Evolutionary conservation across 306 rosid species (phyloP), one percentile per base, ranked within the genome.

Genomic region (Biancaea sappan): DNA sequence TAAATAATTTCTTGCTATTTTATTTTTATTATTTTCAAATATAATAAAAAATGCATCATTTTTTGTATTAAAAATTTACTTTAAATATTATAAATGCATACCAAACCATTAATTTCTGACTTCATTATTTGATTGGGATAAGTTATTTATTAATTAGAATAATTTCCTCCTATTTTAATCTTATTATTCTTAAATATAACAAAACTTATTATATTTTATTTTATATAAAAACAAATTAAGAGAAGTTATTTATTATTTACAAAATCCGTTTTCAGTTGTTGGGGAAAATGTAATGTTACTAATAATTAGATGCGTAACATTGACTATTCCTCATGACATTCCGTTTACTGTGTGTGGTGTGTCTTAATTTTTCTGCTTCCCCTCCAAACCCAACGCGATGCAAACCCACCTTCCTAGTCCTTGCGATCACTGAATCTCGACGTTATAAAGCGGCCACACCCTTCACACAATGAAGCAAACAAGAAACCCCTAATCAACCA

Each of bases 391-490:
- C 74, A 73, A 46, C 78, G 32, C 67, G 26, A 61, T 24, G 65
- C 68, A 46, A 46, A 14, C 70, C 35, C 47, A 52, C 37, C 51
- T 51, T 22, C 51, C 50, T 6, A 10, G 6, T 71, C 66, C 73
- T 16, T 66, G 11, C 21, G 25, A 74, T 81, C 83, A 21, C 83
- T 66, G 88, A 74, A 77, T 74, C 81, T 78, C 69, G 83, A 84
- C 88, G 83, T 72, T 76, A 79, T 74, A 66, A 22, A 69, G 38
- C 65, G 11, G 4, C 58, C 63, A 4, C 0, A 12, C 16, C 46
- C 41, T 25, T 44, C 71, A 40, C 43, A 54, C 28, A 31, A 57
- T 56, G 29, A 24, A 50, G 18, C 40, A 8, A 34, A 61, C 9
- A 37, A 4, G 24, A 6, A 22, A 9, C 48, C 69, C 50, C 32